Conservation (phyloP, 2,329 filamentous ascomycete genomes). For the Penicillium sp. region DNA sequence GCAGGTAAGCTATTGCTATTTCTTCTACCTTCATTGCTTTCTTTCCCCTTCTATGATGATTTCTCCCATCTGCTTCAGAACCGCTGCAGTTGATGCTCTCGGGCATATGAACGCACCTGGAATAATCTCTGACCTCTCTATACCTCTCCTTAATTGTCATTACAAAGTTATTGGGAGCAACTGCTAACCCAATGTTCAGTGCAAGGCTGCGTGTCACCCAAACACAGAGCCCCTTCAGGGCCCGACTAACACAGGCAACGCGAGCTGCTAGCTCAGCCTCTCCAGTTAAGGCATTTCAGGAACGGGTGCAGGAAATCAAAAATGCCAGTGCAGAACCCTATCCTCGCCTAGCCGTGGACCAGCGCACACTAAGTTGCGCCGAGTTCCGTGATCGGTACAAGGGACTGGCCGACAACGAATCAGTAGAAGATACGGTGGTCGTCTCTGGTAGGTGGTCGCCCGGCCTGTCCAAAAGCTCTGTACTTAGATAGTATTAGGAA, state of each 20-base stretch:
- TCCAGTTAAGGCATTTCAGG: slow-evolving; percentile 34
- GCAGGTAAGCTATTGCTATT: slow-evolving; percentile 35
- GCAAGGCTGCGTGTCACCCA: slow-evolving; percentile 22
- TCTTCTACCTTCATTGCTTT: slow-evolving; percentile 3
- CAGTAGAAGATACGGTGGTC: slow-evolving; percentile 41
- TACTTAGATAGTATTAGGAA: slow-evolving; percentile 59
- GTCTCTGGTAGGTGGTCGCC: slow-evolving; percentile 43
- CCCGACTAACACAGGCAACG: slow-evolving; percentile 18
- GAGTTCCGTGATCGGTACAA: slow-evolving; percentile 41
- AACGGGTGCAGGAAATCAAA: slow-evolving; percentile 39
- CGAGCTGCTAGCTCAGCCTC: slow-evolving; percentile 31
- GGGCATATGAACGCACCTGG: slow-evolving; percentile 44
- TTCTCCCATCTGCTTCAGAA: slow-evolving; percentile 52
- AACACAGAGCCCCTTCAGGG: slow-evolving; percentile 4
- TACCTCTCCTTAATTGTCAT: slow-evolving; percentile 5
- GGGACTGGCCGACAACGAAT: slow-evolving; percentile 39
- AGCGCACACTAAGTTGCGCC: slow-evolving; percentile 32
- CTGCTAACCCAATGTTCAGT: slow-evolving; percentile 29
- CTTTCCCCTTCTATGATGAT: slow-evolving; percentile 42
- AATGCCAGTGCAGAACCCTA: slow-evolving; percentile 38
- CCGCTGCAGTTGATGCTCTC: slow-evolving; percentile 65
- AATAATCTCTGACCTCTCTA: slow-evolving; percentile 19
- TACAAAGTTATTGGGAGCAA: neutral
- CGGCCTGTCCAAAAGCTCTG: slow-evolving; percentile 20
- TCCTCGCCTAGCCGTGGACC: slow-evolving; percentile 35